phyloP scores from a whole-genome alignment of 2,329 filamentous ascomycete species.

The Zymoseptoria brevis region DNA sequence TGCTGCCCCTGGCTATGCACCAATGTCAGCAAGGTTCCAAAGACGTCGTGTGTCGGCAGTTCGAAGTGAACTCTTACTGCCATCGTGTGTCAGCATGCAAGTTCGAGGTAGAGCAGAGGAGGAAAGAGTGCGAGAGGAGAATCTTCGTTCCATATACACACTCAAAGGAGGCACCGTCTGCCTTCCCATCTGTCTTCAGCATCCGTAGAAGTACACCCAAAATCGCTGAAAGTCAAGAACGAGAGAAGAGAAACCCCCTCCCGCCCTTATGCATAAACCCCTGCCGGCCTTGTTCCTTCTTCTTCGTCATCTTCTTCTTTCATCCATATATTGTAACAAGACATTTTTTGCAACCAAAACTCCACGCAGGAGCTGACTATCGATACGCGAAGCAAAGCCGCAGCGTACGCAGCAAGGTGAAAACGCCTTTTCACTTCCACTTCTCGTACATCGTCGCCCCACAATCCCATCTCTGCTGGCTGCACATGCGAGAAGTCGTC shows the following conservation, averaged over 20 bases:
- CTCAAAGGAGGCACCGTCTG: background rate
- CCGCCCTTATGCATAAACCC: background rate
- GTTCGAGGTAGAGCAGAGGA: too few relatives aligned
- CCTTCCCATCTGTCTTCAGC: too few relatives aligned
- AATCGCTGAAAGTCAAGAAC: background rate
- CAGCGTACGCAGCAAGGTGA: background rate
- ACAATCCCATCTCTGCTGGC: background rate
- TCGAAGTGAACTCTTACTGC: too few relatives aligned
- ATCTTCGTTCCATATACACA: background rate
- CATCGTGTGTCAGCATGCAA: too few relatives aligned
- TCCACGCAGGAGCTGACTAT: background rate
- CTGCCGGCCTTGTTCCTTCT: background rate
- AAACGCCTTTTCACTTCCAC: background rate
- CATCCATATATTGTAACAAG: background rate
- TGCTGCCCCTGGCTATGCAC: too few relatives aligned
- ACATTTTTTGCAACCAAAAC: background rate
- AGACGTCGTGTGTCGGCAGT: too few relatives aligned
- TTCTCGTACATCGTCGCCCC: background rate
- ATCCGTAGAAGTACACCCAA: background rate
- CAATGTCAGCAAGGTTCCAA: too few relatives aligned
- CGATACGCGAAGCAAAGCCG: background rate
- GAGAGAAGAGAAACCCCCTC: background rate
- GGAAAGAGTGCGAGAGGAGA: background rate
- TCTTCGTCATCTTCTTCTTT: background rate
- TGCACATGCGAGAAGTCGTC: constrained; percentile 1